These are phyloP conservation scores for Elsinoe australis DNA, from an alignment of 2,329 filamentous ascomycete species.

Conservation along the genomic window DNA sequence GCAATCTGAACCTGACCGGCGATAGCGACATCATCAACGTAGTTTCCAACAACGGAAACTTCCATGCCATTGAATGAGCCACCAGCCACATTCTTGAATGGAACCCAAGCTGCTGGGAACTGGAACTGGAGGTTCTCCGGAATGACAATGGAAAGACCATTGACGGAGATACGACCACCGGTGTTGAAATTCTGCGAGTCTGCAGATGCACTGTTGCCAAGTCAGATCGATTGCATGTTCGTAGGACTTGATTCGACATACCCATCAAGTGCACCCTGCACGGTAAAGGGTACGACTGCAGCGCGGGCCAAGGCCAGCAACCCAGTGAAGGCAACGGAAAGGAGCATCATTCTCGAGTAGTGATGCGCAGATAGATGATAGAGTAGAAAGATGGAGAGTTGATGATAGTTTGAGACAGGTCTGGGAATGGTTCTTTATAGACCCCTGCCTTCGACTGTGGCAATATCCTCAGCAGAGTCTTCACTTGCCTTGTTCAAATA, in stretches of 20 bases:
- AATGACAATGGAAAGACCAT: conserved; percentile 40
- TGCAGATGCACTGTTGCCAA: conserved; percentile 10
- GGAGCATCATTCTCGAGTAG: not conserved
- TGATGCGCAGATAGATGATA: not conserved
- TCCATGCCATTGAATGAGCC: conserved; percentile 23
- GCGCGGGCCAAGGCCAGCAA: conserved; percentile 3
- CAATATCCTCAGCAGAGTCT: no score
- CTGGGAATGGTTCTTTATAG: conserved; percentile 2
- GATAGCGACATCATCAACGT: conserved; percentile 32
- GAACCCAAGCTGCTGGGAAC: conserved; percentile 42
- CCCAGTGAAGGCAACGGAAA: not conserved
- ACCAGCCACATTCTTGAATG: conserved; percentile 31
- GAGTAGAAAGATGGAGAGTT: not conserved
- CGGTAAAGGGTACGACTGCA: conserved; percentile 7
- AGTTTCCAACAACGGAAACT: conserved; percentile 34
- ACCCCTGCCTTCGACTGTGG: not conserved
- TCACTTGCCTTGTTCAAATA: not conserved
- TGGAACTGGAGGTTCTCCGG: conserved; percentile 46
- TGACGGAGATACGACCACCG: conserved; percentile 41
- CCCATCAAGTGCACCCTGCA: conserved; percentile 8
- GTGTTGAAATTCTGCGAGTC: conserved; percentile 32
- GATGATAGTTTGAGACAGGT: not conserved
- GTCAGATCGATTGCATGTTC: no score
- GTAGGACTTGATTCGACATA: not conserved
- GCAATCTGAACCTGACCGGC: conserved; percentile 35